Percentiles rank a stretch among this genome's conserved stretches.
Conservation (phyloP, 257 asterid species). For the Lycium barbarum region DNA sequence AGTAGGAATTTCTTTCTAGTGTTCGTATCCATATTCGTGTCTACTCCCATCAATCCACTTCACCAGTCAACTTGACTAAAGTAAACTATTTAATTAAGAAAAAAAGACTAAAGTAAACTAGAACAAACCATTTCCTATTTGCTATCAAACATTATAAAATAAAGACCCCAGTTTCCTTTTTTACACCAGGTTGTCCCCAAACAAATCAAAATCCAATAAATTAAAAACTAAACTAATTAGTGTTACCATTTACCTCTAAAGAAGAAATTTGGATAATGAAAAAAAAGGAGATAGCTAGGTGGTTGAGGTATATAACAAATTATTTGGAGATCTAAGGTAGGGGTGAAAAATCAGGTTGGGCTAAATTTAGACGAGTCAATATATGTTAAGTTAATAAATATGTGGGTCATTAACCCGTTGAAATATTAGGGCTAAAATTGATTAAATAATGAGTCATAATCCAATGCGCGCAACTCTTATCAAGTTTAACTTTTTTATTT, state of each 20-base stretch:
- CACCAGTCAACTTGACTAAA: not conserved
- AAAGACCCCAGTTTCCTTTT: not conserved
- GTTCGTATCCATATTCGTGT: constrained; percentile 3
- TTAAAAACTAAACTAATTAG: not conserved
- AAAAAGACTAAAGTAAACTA: not conserved
- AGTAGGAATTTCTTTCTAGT: not conserved
- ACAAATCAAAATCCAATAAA: not conserved
- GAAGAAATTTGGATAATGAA: not conserved
- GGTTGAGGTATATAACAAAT: not conserved
- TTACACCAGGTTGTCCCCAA: not conserved
- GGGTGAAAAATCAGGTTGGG: too few relatives aligned
- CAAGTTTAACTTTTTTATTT: not conserved
- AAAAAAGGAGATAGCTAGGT: not conserved
- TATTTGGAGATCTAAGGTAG: not conserved
- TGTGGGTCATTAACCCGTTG: not conserved
- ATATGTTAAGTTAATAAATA: not conserved
- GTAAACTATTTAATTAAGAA: too few relatives aligned
- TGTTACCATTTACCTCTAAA: not conserved
- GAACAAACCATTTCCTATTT: not conserved
- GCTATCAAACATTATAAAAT: not conserved
- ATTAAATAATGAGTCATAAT: not conserved
- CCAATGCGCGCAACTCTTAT: too few relatives aligned
- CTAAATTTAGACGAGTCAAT: too few relatives aligned
- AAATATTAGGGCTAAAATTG: too few relatives aligned
- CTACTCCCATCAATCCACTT: not conserved